Evolutionary conservation across 495 filamentous ascomycete species (phyloP), one percentile per base, ranked within the genome.

Genomic region (Xylona heveae): DNA sequence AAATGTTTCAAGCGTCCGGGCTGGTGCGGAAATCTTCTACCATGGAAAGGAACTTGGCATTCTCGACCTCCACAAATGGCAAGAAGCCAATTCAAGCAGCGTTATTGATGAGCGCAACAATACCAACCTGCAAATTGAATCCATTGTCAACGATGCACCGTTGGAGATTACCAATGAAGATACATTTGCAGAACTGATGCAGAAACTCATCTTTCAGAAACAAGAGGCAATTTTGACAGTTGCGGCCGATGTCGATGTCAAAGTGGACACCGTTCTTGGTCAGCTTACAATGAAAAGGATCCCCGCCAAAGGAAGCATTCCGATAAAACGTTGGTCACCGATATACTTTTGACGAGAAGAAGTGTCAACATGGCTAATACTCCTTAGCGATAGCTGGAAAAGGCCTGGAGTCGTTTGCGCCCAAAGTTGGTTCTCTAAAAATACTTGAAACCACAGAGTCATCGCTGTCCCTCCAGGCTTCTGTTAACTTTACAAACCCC

Each of bases 401-500:
- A 29, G 49, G 58, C 13, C 33, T 75, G 33, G 52, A 56, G 33
- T 50, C 49, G 19, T 47, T 82, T 15, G 53, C 55, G 23, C 77
- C 76, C 8, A 57, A 66, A 31, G 49, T 90, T 28, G 64, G 66
- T 20, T 59, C 61, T 25, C 48, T 97, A 13, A 53, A 62, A 33
- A 62, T 97, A 35, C 43, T 68, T 19, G 58, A 73, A 24, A 90
- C 82, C 0, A 70, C 71, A 3, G 52, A 61, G 24, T 63, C 69
- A 10, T 76, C 71, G 4, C 49, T 93, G 14, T 66, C 63, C 9
- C 48, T 94, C 6, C 55, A 65, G 37, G 73, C 78, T 6, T 53
- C 45, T 14, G 54, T 90, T 35, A 88, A 84, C 46, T 57, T 93
- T 37, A 85, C 77, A 2, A 97, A 97, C 44, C 88, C 88, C 3